A percentile compares a stretch with the other conserved stretches of the same genome.
Evolutionary conservation across 163 green algal species (phyloP).

Genomic region (Trebouxia gelatinosa): DNA sequence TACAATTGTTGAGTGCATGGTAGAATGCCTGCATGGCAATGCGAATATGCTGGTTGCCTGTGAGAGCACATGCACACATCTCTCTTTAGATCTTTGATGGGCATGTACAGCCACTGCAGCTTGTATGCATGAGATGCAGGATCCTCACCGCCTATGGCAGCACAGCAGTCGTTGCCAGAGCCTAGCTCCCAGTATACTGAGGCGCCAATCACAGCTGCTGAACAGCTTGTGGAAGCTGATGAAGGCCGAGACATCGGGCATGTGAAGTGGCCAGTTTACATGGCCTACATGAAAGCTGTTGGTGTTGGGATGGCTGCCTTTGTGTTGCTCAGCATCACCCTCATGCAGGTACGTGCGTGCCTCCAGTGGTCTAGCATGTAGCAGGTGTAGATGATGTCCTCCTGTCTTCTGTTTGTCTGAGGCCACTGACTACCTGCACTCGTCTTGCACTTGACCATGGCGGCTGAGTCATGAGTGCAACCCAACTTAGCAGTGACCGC

Average conservation of each 20-base stretch:
- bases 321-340: conserved; percentile 55
- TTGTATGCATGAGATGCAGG: background rate
- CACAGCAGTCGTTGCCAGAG: background rate
- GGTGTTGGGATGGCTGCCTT: conserved; percentile 41
- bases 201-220: background rate
- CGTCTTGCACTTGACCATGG: too few relatives aligned
- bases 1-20: background rate
- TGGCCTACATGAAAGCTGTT: conserved; percentile 47
- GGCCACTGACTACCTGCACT: too few relatives aligned
- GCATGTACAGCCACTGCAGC: too few relatives aligned
- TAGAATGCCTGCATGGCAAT: too few relatives aligned
- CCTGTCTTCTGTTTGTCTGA: too few relatives aligned
- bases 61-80: background rate
- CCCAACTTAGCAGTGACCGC: too few relatives aligned
- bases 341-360: conserved; percentile 66
- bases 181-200: too few relatives aligned
- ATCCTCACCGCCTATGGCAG: background rate
- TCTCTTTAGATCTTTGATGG: background rate
- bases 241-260: conserved; percentile 42
- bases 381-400: too few relatives aligned
- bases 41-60: too few relatives aligned
- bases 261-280: conserved; percentile 56
- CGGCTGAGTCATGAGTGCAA: too few relatives aligned
- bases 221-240: conserved; percentile 25
- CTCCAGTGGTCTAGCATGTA: too few relatives aligned